Evolutionary conservation across 164 flowering plant species (phyloP).

Genomic region (Brasenia schreberi): DNA sequence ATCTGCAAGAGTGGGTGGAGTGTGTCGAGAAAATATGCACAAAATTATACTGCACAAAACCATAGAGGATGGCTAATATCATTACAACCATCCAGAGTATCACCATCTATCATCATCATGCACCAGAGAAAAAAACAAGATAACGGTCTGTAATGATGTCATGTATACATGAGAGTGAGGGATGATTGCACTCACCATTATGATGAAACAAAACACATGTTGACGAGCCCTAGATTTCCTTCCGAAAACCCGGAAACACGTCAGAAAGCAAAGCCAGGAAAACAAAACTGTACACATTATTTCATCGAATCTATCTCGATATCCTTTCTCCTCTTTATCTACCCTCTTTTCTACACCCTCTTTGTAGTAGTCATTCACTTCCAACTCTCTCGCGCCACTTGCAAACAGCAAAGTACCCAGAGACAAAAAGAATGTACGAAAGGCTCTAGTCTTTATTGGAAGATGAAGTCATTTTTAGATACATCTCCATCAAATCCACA

Average conservation of each 20-base stretch:
- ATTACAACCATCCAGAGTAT: no score
- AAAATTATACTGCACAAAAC: no score
- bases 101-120: no score
- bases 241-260: neutral
- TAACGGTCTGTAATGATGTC: neutral
- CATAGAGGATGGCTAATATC: no score
- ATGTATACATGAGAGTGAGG: neutral
- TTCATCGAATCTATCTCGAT: neutral
- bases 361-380: neutral
- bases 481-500: constrained; percentile 53
- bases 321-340: no score
- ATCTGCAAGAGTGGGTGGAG: no score
- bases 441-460: neutral
- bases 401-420: neutral
- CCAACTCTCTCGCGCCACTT: neutral
- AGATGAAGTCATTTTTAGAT: constrained; percentile 10
- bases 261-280: neutral
- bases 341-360: no score
- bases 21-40: no score
- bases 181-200: no score
- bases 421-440: neutral
- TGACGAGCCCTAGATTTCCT: no score
- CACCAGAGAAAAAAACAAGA: neutral
- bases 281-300: neutral
- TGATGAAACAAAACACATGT: no score